These are phyloP conservation scores for Ceratobasidium theobromae DNA, from an alignment of 1,284 basidiomycete genomes.

Conservation along the genomic window DNA sequence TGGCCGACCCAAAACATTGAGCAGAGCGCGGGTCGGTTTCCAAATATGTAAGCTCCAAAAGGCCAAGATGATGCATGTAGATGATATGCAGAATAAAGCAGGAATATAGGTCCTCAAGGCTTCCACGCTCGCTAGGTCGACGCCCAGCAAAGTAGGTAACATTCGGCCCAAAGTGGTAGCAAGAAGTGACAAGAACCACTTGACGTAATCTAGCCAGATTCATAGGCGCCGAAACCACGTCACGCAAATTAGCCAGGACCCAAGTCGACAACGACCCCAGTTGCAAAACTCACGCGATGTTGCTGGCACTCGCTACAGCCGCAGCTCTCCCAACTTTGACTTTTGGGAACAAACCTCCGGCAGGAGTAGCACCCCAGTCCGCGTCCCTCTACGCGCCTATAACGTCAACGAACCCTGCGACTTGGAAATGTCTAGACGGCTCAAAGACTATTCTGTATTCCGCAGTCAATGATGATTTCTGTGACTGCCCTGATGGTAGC, in stretches of 20 bases:
- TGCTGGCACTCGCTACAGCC: conserved; percentile 23
- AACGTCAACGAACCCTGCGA: conserved; percentile 43
- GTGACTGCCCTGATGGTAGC: conserved; percentile 90
- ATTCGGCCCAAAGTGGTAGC: background rate
- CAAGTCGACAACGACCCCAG: conserved; percentile 4
- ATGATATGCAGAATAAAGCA: background rate
- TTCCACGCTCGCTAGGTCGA: conserved; percentile 1
- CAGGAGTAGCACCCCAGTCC: conserved; percentile 15
- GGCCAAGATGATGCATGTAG: background rate
- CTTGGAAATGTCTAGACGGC: conserved; percentile 73
- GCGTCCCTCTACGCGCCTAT: conserved; percentile 26
- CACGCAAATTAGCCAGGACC: background rate
- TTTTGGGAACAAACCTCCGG: conserved; percentile 5
- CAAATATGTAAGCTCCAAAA: background rate
- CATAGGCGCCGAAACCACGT: conserved; percentile 28
- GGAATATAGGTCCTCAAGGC: conserved; percentile 14
- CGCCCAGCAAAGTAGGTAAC: background rate
- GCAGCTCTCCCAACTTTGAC: conserved; percentile 15
- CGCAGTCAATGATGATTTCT: conserved; percentile 92
- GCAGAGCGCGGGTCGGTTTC: conserved; percentile 23
- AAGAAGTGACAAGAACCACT: background rate
- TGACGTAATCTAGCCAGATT: background rate
- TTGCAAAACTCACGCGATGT: conserved; percentile 1
- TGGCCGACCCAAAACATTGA: conserved; percentile 25
- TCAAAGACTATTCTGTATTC: conserved; percentile 70